Evolutionary conservation across 306 rosid genomes (phyloP), one percentile per base, ranked within the genome.

Genomic region (Castanea sativa): DNA sequence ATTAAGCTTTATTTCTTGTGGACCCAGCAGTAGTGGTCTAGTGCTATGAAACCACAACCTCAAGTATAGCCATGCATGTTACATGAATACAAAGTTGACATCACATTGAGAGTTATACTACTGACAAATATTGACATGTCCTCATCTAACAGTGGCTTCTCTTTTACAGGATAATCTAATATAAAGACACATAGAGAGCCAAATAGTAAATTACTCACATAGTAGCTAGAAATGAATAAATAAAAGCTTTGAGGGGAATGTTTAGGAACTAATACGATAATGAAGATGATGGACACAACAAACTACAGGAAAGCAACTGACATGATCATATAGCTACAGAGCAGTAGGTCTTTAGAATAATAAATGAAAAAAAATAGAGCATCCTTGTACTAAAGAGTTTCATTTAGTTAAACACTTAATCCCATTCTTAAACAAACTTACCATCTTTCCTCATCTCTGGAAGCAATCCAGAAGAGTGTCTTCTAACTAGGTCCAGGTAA

Each of bases 361-460:
- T 15, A n/a, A 5, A 64, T 15, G 49, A 65, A 33, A 33, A 65
- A 15, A 65, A 65, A 19, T 33, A 65, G 21, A 15, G 71, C 49
- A 3, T 21, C 49, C 51, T 7, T 65, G 19, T 18, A 9, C 16
- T 18, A 0, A 33, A 67, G 10, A 33, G 51, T 32, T 67, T 19
- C 51, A 67, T 7, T 0, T 5, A 1, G 71, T 33, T 64, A 33
- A 67, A 33, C 35, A 67, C 49, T 18, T 18, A 33, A 33, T 33
- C 15, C 51, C 52, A 33, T 38, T 65, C 74, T 35, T 3, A 73
- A 78, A 71, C 82, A 85, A 87, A 71, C 25, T 78, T 82, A 95
- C 98, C 98, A 78, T 95, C 98, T 85, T 95, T 95, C 76, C 84
- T 88, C 92, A 90, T 90, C 87, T 95, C 99, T 70, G 80, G 86